These are phyloP conservation scores for Hypoxylon sp. DNA, from an alignment of 2,329 filamentous ascomycete genomes.

Conservation along the genomic window DNA sequence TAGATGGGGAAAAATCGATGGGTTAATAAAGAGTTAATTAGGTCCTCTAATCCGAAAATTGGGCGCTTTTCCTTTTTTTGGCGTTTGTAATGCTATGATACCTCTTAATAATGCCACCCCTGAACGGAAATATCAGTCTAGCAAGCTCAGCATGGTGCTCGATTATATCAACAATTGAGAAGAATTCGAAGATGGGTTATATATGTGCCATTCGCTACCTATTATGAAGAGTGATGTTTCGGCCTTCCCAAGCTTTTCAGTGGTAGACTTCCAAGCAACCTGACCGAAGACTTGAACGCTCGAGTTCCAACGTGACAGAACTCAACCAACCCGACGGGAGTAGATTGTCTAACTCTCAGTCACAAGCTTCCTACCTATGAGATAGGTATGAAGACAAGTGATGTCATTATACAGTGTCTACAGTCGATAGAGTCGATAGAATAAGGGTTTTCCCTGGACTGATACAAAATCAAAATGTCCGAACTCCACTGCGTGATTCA, in stretches of 20 bases:
- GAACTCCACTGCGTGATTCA: conserved; percentile 22
- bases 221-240: neutral
- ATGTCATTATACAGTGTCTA: neutral
- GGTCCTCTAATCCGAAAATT: neutral
- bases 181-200: neutral
- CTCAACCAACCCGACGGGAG: neutral
- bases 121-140: neutral
- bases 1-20: neutral
- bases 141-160: neutral
- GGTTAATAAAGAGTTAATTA: neutral
- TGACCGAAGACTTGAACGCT: neutral
- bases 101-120: neutral
- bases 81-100: neutral
- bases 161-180: neutral
- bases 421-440: neutral
- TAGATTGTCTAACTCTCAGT: neutral
- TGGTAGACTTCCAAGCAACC: neutral
- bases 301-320: neutral
- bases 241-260: neutral
- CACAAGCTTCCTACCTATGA: neutral
- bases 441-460: neutral
- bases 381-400: neutral
- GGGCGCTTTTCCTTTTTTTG: neutral
- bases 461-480: conserved; percentile 20
- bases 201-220: neutral